Base-by-base conservation (phyloP, 192 early-diverging fungal species). In the Coemansia sp. region DNA sequence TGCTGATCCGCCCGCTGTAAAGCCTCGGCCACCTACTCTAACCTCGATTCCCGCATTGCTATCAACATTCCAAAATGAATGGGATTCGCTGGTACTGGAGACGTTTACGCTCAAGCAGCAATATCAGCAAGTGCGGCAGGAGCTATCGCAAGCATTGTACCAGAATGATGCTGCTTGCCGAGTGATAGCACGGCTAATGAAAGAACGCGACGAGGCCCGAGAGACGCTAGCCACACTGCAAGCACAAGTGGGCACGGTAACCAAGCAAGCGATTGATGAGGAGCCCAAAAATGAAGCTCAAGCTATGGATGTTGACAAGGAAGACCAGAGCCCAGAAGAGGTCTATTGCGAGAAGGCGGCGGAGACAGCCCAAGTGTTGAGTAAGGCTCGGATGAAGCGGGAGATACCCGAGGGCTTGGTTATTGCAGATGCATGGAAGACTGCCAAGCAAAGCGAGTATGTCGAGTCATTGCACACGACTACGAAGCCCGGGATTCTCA, bases 61-160 rank as follows among this genome's bases (percentile, higher is more conserved):
- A 13, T 78, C 85, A 9, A 81, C 87, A 2, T 84, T 99, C 35
- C 96, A 99, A 63, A 92, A 92, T 67, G 96, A 99, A 66, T 99
- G 91, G 90, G 96, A 99, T 59, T 81, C 91, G n/a, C 73, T 92
- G 13, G 93, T 97, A 81, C 81, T 99, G 20, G 96, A 99, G 80
- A 91, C 94, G 2, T 92, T 89, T 66, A 86, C 85, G 33, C 82
- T 99, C 53, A 93, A 92, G 69, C 88, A 91, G 72, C 91, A 97
- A 70, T 90, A 95, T 71, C 84, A 91, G 65, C 84, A 90, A 53
- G 85, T 91, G 21, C 86, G 92, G 36, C 91, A 93, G 72, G 94
- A 99, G 69, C 83, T 99, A 37, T 87, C 89, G 31, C 90, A 92
- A 70, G 92, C 94, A 1, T 75, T 99, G 43, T 99, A 96, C 70